Evolutionary conservation across 2,329 filamentous ascomycete species (phyloP).

Genomic region (Waltergamsia citrina): DNA sequence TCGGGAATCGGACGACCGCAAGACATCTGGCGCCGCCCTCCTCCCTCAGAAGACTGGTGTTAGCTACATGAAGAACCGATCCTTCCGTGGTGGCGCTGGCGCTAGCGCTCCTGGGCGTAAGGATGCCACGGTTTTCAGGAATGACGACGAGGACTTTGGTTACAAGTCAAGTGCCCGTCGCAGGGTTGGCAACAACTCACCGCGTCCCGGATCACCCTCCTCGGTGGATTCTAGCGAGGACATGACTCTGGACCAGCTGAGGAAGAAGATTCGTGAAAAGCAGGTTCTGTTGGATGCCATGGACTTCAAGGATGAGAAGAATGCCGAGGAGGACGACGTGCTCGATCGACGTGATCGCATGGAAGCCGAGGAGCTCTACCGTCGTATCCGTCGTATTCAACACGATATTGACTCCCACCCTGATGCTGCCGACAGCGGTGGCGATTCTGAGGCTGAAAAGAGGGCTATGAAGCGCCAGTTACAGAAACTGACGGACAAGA

Average conservation of each 20-base stretch:
- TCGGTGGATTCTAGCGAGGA: slow-evolving; percentile 70
- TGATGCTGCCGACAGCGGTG: slow-evolving; percentile 56
- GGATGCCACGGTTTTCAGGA: slow-evolving; percentile 93
- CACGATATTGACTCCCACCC: slow-evolving; percentile 92
- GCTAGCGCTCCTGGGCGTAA: slow-evolving; percentile 59
- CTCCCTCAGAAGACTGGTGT: slow-evolving; percentile 96
- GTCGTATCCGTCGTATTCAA: slow-evolving; percentile 81
- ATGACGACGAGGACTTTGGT: slow-evolving; percentile 85
- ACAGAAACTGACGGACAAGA: slow-evolving; percentile 77
- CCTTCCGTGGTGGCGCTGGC: slow-evolving; percentile 61
- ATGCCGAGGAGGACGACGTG: slow-evolving; percentile 81
- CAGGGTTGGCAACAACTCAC: slow-evolving; percentile 69
- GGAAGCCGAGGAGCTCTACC: slow-evolving; percentile 89
- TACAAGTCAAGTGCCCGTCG: slow-evolving; percentile 92
- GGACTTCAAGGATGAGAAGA: slow-evolving; percentile 89
- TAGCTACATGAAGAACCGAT: slow-evolving; percentile 93
- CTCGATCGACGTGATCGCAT: slow-evolving; percentile 83
- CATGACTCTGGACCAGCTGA: slow-evolving; percentile 74
- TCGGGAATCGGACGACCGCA: slow-evolving; percentile 81
- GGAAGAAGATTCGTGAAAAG: slow-evolving; percentile 89
- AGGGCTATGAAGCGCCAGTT: slow-evolving; percentile 81
- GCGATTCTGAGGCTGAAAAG: slow-evolving; percentile 82
- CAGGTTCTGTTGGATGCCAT: slow-evolving; percentile 91
- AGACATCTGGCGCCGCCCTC: slow-evolving; percentile 80
- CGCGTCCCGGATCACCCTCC: slow-evolving; percentile 68